Evolutionary conservation across 805 yeast species (phyloP).

Genomic region (Clavispora phyllophila): DNA sequence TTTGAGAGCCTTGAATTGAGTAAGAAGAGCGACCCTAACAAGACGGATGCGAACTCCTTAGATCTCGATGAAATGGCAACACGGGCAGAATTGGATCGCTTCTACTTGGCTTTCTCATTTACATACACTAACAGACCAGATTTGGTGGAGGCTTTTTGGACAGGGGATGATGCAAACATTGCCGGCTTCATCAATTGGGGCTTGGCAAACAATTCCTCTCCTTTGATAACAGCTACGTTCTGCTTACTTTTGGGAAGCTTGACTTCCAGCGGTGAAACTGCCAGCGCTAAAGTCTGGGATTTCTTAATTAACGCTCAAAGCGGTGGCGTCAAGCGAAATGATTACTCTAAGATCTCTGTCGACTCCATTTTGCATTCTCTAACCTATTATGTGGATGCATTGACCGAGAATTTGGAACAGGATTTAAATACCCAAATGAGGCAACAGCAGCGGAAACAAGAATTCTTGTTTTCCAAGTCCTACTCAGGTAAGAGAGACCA

Average conservation of each 20-base stretch:
- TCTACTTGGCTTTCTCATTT: slow-evolving; percentile 69
- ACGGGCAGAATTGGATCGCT: slow-evolving; percentile 82
- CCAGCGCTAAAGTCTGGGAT: slow-evolving; percentile 40
- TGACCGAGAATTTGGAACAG: slow-evolving; percentile 33
- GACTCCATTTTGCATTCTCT: slow-evolving; percentile 50
- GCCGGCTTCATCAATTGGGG: slow-evolving; percentile 90
- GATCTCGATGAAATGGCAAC: slow-evolving; percentile 61
- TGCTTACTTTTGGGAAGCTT: slow-evolving; percentile 75
- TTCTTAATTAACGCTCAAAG: slow-evolving; percentile 26
- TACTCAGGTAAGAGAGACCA: slow-evolving; percentile 10
- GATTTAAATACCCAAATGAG: slow-evolving; percentile 27
- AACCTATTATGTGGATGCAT: slow-evolving; percentile 47
- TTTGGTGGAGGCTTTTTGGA: slow-evolving; percentile 61
- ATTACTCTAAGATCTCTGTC: slow-evolving; percentile 49
- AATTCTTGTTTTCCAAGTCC: slow-evolving; percentile 17
- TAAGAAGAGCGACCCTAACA: neutral
- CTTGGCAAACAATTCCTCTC: slow-evolving; percentile 65
- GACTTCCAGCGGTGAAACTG: slow-evolving; percentile 53
- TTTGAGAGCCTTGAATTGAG: neutral
- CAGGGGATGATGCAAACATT: slow-evolving; percentile 44
- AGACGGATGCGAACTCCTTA: slow-evolving; percentile 15
- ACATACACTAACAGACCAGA: slow-evolving; percentile 60
- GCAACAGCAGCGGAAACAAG: slow-evolving; percentile 31
- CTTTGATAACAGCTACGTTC: slow-evolving; percentile 77
- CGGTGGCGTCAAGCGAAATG: slow-evolving; percentile 28